Conservation (phyloP, 73 alveolate genomes). For the Paraurostyla sp. region DNA sequence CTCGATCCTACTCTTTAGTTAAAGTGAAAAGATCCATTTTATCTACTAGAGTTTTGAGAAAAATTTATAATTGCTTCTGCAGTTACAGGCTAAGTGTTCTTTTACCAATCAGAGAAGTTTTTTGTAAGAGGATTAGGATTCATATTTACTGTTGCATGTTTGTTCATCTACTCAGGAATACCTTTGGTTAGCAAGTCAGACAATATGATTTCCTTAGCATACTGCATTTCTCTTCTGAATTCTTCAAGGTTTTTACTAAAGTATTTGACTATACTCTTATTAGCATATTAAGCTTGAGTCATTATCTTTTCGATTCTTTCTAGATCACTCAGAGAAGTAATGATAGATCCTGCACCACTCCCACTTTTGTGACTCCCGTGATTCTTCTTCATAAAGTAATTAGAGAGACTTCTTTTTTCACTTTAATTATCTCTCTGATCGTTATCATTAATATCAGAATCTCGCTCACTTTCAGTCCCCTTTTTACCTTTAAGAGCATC, state of each 20-base stretch:
- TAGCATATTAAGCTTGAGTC: conserved; percentile 64
- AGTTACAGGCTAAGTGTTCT: neutral
- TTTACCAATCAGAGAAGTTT: conserved; percentile 21
- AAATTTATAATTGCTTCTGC: conserved; percentile 40
- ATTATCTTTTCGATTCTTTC: conserved; percentile 64
- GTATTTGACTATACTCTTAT: conserved; percentile 58
- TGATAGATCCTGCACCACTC: conserved; percentile 47
- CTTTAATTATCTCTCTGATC: conserved; percentile 41
- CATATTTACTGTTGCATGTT: conserved; percentile 37
- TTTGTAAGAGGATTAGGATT: conserved; percentile 53
- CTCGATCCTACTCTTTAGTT: neutral
- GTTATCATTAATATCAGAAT: neutral
- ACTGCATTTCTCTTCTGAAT: conserved; percentile 52
- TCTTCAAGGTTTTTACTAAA: conserved; percentile 66
- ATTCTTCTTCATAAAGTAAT: conserved; percentile 14
- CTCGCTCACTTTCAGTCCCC: neutral
- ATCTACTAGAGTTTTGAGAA: conserved; percentile 20
- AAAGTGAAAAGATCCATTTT: neutral
- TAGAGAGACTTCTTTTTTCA: conserved; percentile 1
- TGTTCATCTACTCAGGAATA: conserved; percentile 50
- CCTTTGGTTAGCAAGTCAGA: conserved; percentile 49
- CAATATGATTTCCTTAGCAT: conserved; percentile 20
- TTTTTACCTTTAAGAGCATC: conserved; percentile 30
- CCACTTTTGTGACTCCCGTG: conserved; percentile 43
- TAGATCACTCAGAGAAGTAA: conserved; percentile 63